A percentile compares a stretch with the other conserved stretches of the same genome.
These are phyloP conservation scores for Elsinoe perseae DNA, from an alignment of 2,329 filamentous ascomycete genomes.

Conservation along the genomic window DNA sequence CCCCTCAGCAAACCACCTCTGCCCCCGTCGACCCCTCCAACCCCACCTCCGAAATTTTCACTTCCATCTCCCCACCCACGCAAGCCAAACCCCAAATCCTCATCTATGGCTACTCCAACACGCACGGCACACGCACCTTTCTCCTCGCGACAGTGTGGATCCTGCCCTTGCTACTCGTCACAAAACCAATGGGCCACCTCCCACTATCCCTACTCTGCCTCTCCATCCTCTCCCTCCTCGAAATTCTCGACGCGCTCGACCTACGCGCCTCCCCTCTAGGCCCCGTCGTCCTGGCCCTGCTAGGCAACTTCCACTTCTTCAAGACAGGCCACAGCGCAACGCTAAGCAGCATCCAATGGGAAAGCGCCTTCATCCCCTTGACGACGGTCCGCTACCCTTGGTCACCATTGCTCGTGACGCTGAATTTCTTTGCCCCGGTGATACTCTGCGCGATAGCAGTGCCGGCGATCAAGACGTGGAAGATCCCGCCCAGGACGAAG, in stretches of 20 bases:
- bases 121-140: slow-evolving; percentile 85
- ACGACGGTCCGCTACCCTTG: slow-evolving; percentile 79
- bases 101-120: slow-evolving; percentile 75
- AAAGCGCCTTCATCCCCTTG: slow-evolving; percentile 84
- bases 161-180: slow-evolving; percentile 67
- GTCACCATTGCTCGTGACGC: slow-evolving; percentile 68
- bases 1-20: slow-evolving; percentile 18
- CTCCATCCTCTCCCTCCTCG: slow-evolving; percentile 73
- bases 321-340: slow-evolving; percentile 94
- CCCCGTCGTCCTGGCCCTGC: slow-evolving; percentile 73
- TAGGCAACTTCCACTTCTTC: slow-evolving; percentile 93
- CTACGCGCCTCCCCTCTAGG: slow-evolving; percentile 65
- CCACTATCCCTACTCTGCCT: slow-evolving; percentile 74
- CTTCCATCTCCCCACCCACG: slow-evolving; percentile 25
- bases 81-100: slow-evolving; percentile 55
- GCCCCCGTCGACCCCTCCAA: slow-evolving; percentile 35
- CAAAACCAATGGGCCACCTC: slow-evolving; percentile 90
- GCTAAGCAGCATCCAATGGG: slow-evolving; percentile 87
- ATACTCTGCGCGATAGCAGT: slow-evolving; percentile 73
- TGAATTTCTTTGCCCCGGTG: slow-evolving; percentile 86
- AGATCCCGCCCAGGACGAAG: slow-evolving; percentile 64
- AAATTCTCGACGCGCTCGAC: slow-evolving; percentile 55
- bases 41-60: slow-evolving; percentile 29
- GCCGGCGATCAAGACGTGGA: slow-evolving; percentile 81
- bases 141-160: slow-evolving; percentile 73